Conservation (phyloP, 1,284 basidiomycete genomes). For the Tilletia walkeri region DNA sequence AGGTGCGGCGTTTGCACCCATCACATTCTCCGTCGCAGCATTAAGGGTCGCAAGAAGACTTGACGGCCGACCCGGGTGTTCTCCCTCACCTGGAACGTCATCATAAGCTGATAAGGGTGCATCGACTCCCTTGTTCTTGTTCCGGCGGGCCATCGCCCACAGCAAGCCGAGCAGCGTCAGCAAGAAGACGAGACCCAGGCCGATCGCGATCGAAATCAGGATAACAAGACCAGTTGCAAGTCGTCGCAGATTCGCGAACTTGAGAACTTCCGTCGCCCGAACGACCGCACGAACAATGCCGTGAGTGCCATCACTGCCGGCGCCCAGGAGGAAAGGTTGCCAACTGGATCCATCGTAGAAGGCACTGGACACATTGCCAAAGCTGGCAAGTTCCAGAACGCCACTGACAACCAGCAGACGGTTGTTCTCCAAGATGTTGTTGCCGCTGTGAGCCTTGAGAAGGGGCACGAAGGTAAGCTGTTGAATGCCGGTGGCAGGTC, state of each 20-base stretch:
- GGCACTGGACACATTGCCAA: conserved; percentile 69
- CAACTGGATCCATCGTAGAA: conserved; percentile 81
- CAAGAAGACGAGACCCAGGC: conserved; percentile 89
- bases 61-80: conserved; percentile 40
- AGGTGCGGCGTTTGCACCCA: conserved; percentile 74
- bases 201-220: conserved; percentile 92
- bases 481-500: conserved; percentile 69
- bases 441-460: conserved; percentile 66
- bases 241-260: conserved; percentile 45
- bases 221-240: conserved; percentile 88
- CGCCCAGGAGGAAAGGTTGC: conserved; percentile 78
- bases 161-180: conserved; percentile 82
- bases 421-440: conserved; percentile 74
- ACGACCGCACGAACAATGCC: conserved; percentile 72
- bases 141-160: conserved; percentile 77
- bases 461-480: conserved; percentile 88
- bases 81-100: conserved; percentile 36
- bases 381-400: conserved; percentile 64
- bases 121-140: conserved; percentile 33
- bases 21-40: conserved; percentile 72
- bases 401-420: conserved; percentile 89
- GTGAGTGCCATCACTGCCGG: conserved; percentile 67
- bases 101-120: conserved; percentile 37
- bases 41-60: conserved; percentile 51
- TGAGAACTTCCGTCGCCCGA: conserved; percentile 63